Base-by-base conservation (phyloP, 2,329 filamentous ascomycete species). In the Coccinonectria pachysandricola region DNA sequence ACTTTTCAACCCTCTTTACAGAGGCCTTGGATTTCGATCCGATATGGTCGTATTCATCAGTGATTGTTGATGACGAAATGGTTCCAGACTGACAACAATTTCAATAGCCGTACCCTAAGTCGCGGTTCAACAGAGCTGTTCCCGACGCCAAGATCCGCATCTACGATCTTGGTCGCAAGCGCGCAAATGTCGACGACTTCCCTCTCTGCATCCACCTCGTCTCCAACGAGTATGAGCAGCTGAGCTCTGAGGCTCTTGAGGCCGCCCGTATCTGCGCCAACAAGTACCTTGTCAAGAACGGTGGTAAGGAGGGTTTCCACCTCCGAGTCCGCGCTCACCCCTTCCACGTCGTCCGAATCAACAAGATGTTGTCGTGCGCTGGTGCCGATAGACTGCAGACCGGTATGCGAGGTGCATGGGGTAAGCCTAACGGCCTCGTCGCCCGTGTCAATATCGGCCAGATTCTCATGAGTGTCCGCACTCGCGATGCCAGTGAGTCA, bases 351-450 rank as follows among this genome's bases (percentile, higher is more conserved):
- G 82, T 98, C 75, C 91, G 91, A 70, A 98, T 98, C 87, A 98
- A 98, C 86, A 98, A 98, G 83, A 98, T 98, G 91, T 88, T 98
- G 85, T 96, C 91, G 61, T 98, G 91, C 68, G 91, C 91, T 59
- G 91, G 91, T 77, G 91, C 91, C 79, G 91, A 98, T 96, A 86
- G 91, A 81, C 75, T 98, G 67, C 91, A 98, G 71, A 98, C 91
- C 53, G 91, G 91, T 75, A 98, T 98, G 91, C 88, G 91, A 81
- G 91, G 91, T 79, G 91, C 91, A 54, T 98, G 86, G 79, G 91
- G 91, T 61, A 98, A 98, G 81, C 91, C 91, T 65, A 93, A 96
- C 76, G 91, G 91, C 62, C 80, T 76, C 56, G 91, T 98, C 59
- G 91, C 91, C 64, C 91, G 91, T 83, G 88, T 98, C 76, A 96